Evolutionary conservation across 768 basidiomycete genomes (phyloP).

Genomic region (Rhodotorula babjevae): DNA sequence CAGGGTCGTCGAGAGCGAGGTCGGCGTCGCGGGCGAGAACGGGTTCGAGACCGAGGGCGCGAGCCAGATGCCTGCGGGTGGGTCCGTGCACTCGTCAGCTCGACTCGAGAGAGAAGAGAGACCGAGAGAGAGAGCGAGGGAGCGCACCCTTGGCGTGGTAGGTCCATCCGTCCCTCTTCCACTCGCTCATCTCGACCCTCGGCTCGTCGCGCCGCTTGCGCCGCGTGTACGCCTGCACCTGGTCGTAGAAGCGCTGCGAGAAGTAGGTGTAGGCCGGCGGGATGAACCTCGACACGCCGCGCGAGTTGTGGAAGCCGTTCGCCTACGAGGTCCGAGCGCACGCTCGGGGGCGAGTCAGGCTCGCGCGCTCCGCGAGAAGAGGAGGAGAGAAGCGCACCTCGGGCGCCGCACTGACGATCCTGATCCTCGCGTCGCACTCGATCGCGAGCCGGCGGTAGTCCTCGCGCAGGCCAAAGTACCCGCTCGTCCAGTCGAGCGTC

Average conservation of each 20-base stretch:
- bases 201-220: slow-evolving; percentile 7
- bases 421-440: slow-evolving; percentile 54
- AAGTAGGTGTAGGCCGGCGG: slow-evolving; percentile 90
- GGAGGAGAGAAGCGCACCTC: slow-evolving; percentile 54
- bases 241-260: slow-evolving; percentile 67
- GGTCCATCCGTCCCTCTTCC: slow-evolving; percentile 86
- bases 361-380: neutral
- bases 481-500: slow-evolving; percentile 76
- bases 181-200: slow-evolving; percentile 71
- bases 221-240: slow-evolving; percentile 16
- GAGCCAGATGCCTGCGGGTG: slow-evolving; percentile 43
- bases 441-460: slow-evolving; percentile 70
- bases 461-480: slow-evolving; percentile 84
- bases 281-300: slow-evolving; percentile 83
- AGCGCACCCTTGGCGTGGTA: slow-evolving; percentile 92
- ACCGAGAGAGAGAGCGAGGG: no score
- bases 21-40: slow-evolving; percentile 13
- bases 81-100: no score
- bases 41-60: slow-evolving; percentile 29
- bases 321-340: slow-evolving; percentile 56
- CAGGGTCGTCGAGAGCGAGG: neutral
- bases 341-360: neutral
- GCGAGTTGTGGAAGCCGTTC: slow-evolving; percentile 89
- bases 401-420: slow-evolving; percentile 80
- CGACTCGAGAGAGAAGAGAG: neutral